Conservation (phyloP, 768 basidiomycete genomes). For the Lactarius tabidus region DNA sequence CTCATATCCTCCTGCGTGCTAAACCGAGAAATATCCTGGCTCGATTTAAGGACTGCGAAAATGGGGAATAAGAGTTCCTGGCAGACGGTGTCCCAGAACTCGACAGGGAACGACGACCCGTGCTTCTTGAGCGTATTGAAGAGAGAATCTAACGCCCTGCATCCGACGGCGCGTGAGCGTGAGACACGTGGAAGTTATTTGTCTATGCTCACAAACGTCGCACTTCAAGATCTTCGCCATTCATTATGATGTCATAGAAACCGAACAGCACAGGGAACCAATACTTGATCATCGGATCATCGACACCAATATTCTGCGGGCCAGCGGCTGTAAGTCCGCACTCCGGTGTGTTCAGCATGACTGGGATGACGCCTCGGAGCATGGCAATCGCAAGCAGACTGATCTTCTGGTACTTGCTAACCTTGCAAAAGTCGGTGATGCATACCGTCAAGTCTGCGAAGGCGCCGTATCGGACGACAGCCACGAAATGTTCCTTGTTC, state of each 20-base stretch:
- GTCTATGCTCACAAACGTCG: constrained; percentile 73
- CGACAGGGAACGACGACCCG: constrained; percentile 77
- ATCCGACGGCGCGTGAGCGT: constrained; percentile 13
- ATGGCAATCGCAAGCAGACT: constrained; percentile 94
- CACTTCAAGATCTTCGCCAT: constrained; percentile 97
- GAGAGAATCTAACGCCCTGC: constrained; percentile 91
- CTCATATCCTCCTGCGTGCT: constrained; percentile 98
- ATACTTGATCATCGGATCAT: constrained; percentile 90
- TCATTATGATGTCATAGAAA: constrained; percentile 99
- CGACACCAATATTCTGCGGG: constrained; percentile 41
- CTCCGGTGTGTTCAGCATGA: constrained; percentile 84
- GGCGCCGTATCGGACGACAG: constrained; percentile 90
- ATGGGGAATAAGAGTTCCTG: constrained; percentile 97
- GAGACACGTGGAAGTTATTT: neutral
- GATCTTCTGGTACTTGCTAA: constrained; percentile 98
- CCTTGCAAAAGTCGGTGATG: constrained; percentile 99
- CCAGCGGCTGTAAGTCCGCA: constrained; percentile 41
- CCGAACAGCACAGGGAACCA: constrained; percentile 97
- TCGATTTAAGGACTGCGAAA: constrained; percentile 91
- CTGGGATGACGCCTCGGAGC: constrained; percentile 88
- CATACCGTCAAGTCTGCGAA: constrained; percentile 96
- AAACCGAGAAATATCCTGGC: constrained; percentile 88
- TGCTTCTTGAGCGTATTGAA: constrained; percentile 92
- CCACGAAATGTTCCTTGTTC: constrained; percentile 84
- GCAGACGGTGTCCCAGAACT: constrained; percentile 98